A percentile compares a stretch with the other conserved stretches of the same genome.
phyloP scores from a whole-genome alignment of 257 asterid species.

The Mitragyna speciosa region DNA sequence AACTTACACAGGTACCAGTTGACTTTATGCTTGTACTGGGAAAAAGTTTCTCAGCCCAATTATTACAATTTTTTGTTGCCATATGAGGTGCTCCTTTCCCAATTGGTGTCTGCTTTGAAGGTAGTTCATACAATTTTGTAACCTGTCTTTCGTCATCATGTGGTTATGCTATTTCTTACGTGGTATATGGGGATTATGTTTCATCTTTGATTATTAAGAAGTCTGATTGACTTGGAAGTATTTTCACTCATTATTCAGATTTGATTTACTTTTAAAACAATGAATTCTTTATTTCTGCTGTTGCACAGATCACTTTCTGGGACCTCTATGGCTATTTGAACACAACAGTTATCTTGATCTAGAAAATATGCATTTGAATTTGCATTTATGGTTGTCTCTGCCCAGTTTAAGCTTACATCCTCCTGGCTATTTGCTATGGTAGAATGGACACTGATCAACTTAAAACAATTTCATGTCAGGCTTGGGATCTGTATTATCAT shows the following conservation, averaged over 20 bases:
- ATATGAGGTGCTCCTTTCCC: background rate
- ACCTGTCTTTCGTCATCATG: background rate
- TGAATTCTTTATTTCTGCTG: background rate
- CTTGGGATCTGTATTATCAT: conserved; percentile 98
- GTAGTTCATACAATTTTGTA: background rate
- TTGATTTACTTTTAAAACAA: no score
- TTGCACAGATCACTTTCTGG: background rate
- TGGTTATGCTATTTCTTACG: background rate
- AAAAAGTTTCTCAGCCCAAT: background rate
- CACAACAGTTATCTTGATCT: background rate
- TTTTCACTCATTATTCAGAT: background rate
- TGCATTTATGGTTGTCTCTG: background rate
- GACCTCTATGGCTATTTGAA: background rate
- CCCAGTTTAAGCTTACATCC: background rate
- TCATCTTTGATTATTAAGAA: background rate
- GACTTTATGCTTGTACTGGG: background rate
- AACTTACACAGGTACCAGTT: conserved; percentile 81
- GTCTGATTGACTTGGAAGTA: background rate
- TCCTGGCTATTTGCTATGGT: background rate
- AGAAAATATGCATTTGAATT: background rate
- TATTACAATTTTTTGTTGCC: background rate
- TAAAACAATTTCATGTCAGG: conserved; percentile 42
- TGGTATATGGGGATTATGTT: background rate
- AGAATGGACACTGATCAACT: background rate
- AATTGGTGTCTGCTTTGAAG: background rate